phyloP scores from a whole-genome alignment of 1,284 basidiomycete genomes.

The Hymenochaete sp. region DNA sequence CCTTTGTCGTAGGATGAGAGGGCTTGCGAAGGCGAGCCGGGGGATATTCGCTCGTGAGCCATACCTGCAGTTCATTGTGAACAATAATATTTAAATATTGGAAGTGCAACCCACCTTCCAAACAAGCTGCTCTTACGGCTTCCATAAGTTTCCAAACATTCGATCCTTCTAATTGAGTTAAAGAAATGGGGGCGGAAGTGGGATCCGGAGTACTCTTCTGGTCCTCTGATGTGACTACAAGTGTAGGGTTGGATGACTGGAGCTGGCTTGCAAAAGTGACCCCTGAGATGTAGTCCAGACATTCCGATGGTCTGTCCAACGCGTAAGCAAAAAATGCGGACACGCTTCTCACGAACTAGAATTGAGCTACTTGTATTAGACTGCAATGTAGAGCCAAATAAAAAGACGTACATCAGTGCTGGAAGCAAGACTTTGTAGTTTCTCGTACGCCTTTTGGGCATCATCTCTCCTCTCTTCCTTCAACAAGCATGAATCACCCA shows the following conservation, averaged over 20 bases:
- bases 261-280: constrained; percentile 41
- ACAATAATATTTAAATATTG: neutral
- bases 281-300: constrained; percentile 47
- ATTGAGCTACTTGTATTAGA: neutral
- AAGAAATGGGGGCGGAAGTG: constrained; percentile 29
- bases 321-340: constrained; percentile 75
- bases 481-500: constrained; percentile 50
- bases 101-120: constrained; percentile 46
- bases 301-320: constrained; percentile 54
- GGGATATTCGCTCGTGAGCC: constrained; percentile 23
- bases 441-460: constrained; percentile 40
- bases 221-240: constrained; percentile 30
- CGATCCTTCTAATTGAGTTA: constrained; percentile 49
- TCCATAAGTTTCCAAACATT: constrained; percentile 59
- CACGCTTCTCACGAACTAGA: constrained; percentile 50
- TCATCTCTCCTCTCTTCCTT: constrained; percentile 47
- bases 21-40: constrained; percentile 19
- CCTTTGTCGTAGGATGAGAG: constrained; percentile 34
- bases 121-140: constrained; percentile 53
- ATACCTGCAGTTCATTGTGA: constrained; percentile 22
- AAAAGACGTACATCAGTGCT: constrained; percentile 49
- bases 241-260: constrained; percentile 41
- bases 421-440: constrained; percentile 41
- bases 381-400: constrained; percentile 9
- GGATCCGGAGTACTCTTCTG: constrained; percentile 29